These are phyloP conservation scores for Andalucia godoyi DNA, from an alignment of 78 protist genomes.

Conservation along the genomic window DNA sequence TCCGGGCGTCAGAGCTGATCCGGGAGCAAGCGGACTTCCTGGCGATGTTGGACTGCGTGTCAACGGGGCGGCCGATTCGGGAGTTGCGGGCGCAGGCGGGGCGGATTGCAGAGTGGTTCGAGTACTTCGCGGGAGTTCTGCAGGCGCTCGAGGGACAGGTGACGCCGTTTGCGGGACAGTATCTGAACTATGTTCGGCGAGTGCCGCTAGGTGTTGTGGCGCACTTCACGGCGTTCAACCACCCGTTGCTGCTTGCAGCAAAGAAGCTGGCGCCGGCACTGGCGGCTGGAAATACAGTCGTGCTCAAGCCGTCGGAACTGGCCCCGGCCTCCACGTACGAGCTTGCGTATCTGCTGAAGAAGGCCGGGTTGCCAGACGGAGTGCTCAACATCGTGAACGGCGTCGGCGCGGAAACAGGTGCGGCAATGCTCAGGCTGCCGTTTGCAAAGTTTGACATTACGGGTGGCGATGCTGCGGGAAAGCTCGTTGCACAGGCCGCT, in stretches of 20 bases:
- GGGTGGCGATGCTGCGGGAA: constrained; percentile 3
- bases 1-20: too few relatives aligned
- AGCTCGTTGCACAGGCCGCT: not conserved
- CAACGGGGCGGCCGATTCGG: too few relatives aligned
- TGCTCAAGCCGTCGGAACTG: not conserved
- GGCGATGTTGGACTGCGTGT: too few relatives aligned
- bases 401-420: not conserved
- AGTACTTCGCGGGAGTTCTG: too few relatives aligned
- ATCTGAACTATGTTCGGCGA: too few relatives aligned
- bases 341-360: not conserved
- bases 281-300: constrained; percentile 13
- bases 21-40: too few relatives aligned
- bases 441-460: too few relatives aligned
- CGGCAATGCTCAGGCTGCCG: not conserved
- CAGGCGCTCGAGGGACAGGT: too few relatives aligned
- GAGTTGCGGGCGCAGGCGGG: too few relatives aligned
- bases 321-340: not conserved
- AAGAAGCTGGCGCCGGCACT: constrained; percentile 15
- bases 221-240: constrained; percentile 3
- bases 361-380: not conserved
- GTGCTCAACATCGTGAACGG: not conserved
- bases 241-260: not conserved
- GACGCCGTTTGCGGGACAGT: too few relatives aligned
- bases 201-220: constrained; percentile 17
- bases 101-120: too few relatives aligned